A percentile compares a stretch with the other conserved stretches of the same genome.
phyloP scores from a whole-genome alignment of 768 basidiomycete species.

The Boletus reticuloceps region DNA sequence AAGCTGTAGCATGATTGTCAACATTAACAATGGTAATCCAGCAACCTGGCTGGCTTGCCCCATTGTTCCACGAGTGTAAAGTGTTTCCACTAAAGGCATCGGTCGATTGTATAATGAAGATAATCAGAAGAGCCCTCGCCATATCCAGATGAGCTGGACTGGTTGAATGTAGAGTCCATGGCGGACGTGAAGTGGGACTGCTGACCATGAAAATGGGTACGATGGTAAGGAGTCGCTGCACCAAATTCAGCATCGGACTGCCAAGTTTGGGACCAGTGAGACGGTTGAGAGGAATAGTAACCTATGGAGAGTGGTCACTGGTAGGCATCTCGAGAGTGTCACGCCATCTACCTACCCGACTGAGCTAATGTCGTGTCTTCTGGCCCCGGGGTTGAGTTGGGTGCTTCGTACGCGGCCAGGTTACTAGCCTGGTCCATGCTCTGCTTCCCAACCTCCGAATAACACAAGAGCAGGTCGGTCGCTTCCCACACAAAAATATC shows the following conservation, averaged over 20 bases:
- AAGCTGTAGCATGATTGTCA: background rate
- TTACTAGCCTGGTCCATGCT: background rate
- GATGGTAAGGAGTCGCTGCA: background rate
- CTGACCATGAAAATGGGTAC: background rate
- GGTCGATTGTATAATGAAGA: too few relatives aligned
- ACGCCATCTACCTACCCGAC: background rate
- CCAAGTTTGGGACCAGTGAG: background rate
- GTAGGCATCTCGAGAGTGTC: background rate
- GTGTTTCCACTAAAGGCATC: background rate
- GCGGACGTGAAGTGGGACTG: background rate
- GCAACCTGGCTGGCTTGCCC: background rate
- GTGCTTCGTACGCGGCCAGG: background rate
- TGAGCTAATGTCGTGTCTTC: background rate
- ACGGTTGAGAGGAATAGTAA: background rate
- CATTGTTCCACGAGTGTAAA: background rate
- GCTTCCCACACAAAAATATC: background rate
- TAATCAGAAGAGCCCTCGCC: too few relatives aligned
- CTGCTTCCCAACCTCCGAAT: background rate
- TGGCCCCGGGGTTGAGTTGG: background rate
- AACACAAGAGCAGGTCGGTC: slow-evolving; percentile 3
- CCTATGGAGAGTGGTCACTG: slow-evolving; percentile 1
- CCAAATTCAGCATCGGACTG: background rate
- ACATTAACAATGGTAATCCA: background rate
- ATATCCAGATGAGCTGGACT: background rate
- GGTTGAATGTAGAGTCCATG: background rate